Evolutionary conservation across 2,329 filamentous ascomycete species (phyloP), one percentile per base, ranked within the genome.

Genomic region (Calonectria pteridis): DNA sequence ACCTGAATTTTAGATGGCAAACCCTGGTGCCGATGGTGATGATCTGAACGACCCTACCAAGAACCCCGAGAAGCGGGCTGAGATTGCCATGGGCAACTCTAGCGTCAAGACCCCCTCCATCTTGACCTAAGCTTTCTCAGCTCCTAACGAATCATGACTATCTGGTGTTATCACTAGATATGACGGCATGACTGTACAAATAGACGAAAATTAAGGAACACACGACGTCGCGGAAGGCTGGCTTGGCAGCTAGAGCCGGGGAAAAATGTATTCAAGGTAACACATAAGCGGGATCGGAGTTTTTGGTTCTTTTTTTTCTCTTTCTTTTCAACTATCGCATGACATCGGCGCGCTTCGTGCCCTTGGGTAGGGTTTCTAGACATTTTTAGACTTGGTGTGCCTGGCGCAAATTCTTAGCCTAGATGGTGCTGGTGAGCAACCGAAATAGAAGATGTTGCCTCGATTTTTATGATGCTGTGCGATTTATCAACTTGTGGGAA

Each of bases 11-110:
- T 33, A 86, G 81, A 87, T 87, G 85, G 86, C 85, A 16, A 88
- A 87, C 73, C 86, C 86, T 35, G 86, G 86, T 16, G 86, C 87
- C 26, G 86, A 88, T 75, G 86, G 86, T 35, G 86, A 87, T 71
- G 81, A 83, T 40, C 67, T 77, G 31, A 87, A 87, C 59, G 86
- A 87, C 76, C 85, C 86, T 6, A 86, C 85, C 26, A 82, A 84
- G 78, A 87, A 87, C 74, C 83, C 84, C 1, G 84, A 86, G 75
- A 87, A 86, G 80, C 79, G 78, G 33, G 83, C 83, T 14, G 79
- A 81, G 73, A 75, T 81, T 31, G 76, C 74, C 18, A 66, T 74
- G 49, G 46, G 26, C 35, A 67, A 72, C 33, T 29, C 59, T 6
- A 37, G 14, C 31, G 29, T 65, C 43, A 80, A 78, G 73, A 72